Evolutionary conservation across 371 early-diverging fungal species (phyloP).

Genomic region (Saksenaea oblongispora): DNA sequence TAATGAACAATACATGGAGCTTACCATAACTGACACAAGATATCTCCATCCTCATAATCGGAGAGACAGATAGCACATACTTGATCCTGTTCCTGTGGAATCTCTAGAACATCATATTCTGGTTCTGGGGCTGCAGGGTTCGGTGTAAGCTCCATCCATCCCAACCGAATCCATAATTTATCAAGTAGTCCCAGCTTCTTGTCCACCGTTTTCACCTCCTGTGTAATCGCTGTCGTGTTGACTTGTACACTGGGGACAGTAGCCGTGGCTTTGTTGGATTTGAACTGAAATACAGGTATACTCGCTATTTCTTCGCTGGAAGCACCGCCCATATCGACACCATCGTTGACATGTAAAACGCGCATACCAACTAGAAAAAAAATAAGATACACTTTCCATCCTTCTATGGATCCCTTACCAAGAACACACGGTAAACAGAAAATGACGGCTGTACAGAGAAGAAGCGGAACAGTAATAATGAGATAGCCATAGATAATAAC

Average conservation of each 20-base stretch:
- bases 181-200: slow-evolving; percentile 22
- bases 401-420: slow-evolving; percentile 21
- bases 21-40: slow-evolving; percentile 59
- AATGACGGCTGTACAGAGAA: slow-evolving; percentile 65
- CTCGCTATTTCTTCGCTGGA: slow-evolving; percentile 58
- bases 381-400: neutral
- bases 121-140: slow-evolving; percentile 14
- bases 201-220: slow-evolving; percentile 18
- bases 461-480: slow-evolving; percentile 63
- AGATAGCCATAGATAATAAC: slow-evolving; percentile 70
- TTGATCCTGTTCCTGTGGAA: slow-evolving; percentile 49
- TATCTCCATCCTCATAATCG: slow-evolving; percentile 65
- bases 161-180: slow-evolving; percentile 29
- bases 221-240: neutral
- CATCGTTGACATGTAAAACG: slow-evolving; percentile 59
- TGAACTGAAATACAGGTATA: slow-evolving; percentile 53
- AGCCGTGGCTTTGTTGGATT: slow-evolving; percentile 16
- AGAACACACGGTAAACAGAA: slow-evolving; percentile 68
- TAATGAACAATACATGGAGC: too few species aligned
- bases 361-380: slow-evolving; percentile 52
- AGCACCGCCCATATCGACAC: slow-evolving; percentile 62
- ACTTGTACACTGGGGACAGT: neutral
- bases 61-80: slow-evolving; percentile 68
- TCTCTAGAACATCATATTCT: slow-evolving; percentile 32
- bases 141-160: slow-evolving; percentile 22